A percentile compares a stretch with the other conserved stretches of the same genome.
Conservation (phyloP, 108 stramenopile genomes). For the Nitzschia sp. region DNA sequence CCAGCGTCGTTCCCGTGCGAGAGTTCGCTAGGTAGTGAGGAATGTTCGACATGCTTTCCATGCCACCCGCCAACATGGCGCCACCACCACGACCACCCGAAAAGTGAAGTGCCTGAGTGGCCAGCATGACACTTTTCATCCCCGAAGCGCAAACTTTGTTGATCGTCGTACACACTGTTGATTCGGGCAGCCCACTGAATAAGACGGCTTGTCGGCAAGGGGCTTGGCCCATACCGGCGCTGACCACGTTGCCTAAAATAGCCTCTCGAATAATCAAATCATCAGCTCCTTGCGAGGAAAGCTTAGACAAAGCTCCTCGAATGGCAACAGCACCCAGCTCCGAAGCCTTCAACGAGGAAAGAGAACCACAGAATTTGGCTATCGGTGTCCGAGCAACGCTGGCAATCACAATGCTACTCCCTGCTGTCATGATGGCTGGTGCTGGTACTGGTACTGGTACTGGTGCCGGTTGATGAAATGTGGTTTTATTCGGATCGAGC, state of each 20-base stretch:
- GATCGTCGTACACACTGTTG: conserved; percentile 69
- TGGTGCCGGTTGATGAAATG: too few relatives aligned
- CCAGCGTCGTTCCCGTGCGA: conserved; percentile 74
- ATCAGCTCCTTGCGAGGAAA: conserved; percentile 40
- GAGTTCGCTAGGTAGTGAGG: conserved; percentile 89
- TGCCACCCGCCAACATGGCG: conserved; percentile 90
- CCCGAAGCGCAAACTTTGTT: conserved; percentile 98
- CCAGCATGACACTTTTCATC: conserved; percentile 91
- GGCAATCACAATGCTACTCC: conserved; percentile 72
- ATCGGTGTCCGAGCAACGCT: conserved; percentile 93
- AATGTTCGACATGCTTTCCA: conserved; percentile 96
- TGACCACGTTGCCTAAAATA: conserved; percentile 94
- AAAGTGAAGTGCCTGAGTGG: conserved; percentile 69
- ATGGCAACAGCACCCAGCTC: conserved; percentile 87
- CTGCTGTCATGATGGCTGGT: background rate
- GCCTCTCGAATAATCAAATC: conserved; percentile 82
- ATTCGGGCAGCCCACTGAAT: conserved; percentile 53
- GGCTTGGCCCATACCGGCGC: conserved; percentile 95
- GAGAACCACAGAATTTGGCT: conserved; percentile 82
- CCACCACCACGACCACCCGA: conserved; percentile 13
- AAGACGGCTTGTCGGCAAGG: conserved; percentile 87
- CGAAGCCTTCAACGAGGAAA: conserved; percentile 82
- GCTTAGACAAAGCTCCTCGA: conserved; percentile 54
- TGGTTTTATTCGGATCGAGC: too few relatives aligned
- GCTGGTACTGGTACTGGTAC: too few relatives aligned